A percentile compares a stretch with the other conserved stretches of the same genome.
Evolutionary conservation across 495 filamentous ascomycete species (phyloP).

Genomic region (Annulohypoxylon nitens): DNA sequence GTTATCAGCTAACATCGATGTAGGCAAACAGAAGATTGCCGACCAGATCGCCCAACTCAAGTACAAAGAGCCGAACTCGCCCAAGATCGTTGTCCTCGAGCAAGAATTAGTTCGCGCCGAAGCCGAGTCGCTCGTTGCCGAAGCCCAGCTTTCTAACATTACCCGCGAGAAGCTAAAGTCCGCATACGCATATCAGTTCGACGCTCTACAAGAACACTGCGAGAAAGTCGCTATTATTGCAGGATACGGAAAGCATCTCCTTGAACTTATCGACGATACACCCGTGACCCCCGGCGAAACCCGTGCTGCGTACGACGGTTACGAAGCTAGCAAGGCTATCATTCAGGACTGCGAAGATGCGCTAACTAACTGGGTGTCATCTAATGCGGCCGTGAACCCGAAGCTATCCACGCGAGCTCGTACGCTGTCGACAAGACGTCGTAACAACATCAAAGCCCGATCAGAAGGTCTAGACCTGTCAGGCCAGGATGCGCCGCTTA

Average conservation of each 20-base stretch:
- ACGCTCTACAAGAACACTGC: conserved; percentile 96
- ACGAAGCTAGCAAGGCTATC: conserved; percentile 98
- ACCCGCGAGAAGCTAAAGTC: conserved; percentile 99
- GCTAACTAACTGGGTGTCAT: conserved; percentile 94
- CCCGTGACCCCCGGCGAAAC: conserved; percentile 98
- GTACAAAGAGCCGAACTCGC: conserved; percentile 99
- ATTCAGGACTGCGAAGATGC: conserved; percentile 99
- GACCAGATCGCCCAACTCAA: conserved; percentile 99
- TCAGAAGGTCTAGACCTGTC: conserved; percentile 81
- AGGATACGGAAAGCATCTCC: conserved; percentile 94
- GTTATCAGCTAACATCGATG: conserved; percentile 24
- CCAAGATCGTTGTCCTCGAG: conserved; percentile 96
- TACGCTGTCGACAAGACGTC: conserved; percentile 86
- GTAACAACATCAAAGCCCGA: conserved; percentile 74
- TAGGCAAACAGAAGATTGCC: conserved; percentile 98
- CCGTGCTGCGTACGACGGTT: conserved; percentile 94
- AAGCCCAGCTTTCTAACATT: conserved; percentile 98
- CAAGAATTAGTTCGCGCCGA: conserved; percentile 98
- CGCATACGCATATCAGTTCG: conserved; percentile 98
- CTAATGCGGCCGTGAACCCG: conserved; percentile 87
- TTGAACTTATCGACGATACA: conserved; percentile 95
- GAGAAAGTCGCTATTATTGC: conserved; percentile 99
- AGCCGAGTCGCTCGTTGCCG: conserved; percentile 96
- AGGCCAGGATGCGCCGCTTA: conserved; percentile 83
- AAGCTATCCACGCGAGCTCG: conserved; percentile 87